phyloP scores from a whole-genome alignment of 805 yeast genomes.

The Babjeviella inositovora region DNA sequence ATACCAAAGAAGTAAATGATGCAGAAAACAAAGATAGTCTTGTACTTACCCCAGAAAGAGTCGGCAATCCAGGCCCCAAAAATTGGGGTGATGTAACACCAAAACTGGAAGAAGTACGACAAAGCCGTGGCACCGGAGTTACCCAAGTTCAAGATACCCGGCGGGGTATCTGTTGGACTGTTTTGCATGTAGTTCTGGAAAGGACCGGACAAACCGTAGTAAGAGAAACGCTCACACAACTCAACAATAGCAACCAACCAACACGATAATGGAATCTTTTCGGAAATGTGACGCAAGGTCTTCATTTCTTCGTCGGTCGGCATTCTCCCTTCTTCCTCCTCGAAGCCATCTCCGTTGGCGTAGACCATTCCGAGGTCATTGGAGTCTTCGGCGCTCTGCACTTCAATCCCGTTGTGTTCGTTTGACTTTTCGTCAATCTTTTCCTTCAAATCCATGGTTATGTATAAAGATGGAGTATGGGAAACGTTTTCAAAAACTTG shows the following conservation, averaged over 20 bases:
- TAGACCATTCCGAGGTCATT: too few species aligned
- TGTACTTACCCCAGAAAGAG: slow-evolving; percentile 57
- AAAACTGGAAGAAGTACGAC: slow-evolving; percentile 62
- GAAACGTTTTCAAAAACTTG: too few species aligned
- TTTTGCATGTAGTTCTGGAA: slow-evolving; percentile 70
- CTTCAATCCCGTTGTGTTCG: too few species aligned
- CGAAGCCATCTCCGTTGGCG: slow-evolving; percentile 1
- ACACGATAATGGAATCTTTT: slow-evolving; percentile 32
- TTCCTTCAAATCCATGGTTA: too few species aligned
- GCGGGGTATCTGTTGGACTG: slow-evolving; percentile 8
- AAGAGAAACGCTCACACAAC: slow-evolving; percentile 69
- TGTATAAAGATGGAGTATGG: too few species aligned
- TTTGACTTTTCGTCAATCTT: too few species aligned
- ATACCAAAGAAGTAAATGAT: slow-evolving; percentile 46
- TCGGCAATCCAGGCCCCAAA: slow-evolving; percentile 67
- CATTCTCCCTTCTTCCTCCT: slow-evolving; percentile 14
- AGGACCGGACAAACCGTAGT: slow-evolving; percentile 64
- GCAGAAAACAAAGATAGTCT: slow-evolving; percentile 47
- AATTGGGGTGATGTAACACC: slow-evolving; percentile 72
- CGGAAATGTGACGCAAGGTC: slow-evolving; percentile 35
- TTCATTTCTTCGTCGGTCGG: slow-evolving; percentile 39
- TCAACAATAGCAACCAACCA: slow-evolving; percentile 59
- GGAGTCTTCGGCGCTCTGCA: too few species aligned
- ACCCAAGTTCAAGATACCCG: slow-evolving; percentile 46
- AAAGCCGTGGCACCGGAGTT: slow-evolving; percentile 54